Conservation (phyloP, 1,284 basidiomycete genomes). For the Tilletiopsis washingtonensis region DNA sequence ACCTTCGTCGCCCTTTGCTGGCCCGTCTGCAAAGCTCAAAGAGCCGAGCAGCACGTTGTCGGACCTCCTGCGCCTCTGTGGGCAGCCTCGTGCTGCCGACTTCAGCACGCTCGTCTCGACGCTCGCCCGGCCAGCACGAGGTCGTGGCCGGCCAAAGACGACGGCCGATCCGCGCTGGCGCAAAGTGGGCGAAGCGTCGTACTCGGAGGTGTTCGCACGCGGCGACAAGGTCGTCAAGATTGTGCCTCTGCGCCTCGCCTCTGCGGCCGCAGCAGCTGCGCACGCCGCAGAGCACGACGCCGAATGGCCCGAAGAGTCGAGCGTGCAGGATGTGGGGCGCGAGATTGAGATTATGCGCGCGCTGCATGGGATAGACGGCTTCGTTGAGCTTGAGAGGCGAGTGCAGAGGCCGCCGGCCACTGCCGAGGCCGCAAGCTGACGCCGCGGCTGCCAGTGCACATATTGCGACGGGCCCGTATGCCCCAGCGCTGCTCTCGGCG, state of each 20-base stretch:
- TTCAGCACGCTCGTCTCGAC: too few species aligned
- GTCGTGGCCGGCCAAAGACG: too few species aligned
- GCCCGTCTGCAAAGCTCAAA: too few species aligned
- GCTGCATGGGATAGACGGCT: slow-evolving; percentile 68
- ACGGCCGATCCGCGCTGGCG: too few species aligned
- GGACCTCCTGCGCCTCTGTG: too few species aligned
- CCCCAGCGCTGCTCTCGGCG: slow-evolving; percentile 63
- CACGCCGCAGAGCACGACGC: too few species aligned
- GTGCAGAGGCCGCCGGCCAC: slow-evolving; percentile 17
- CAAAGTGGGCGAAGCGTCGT: slow-evolving; percentile 93
- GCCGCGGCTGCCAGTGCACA: slow-evolving; percentile 54
- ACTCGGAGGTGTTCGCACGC: slow-evolving; percentile 81
- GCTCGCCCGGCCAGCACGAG: too few species aligned
- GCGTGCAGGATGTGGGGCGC: slow-evolving; percentile 65
- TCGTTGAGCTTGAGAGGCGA: slow-evolving; percentile 64
- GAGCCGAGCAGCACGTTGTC: too few species aligned
- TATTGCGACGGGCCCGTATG: slow-evolving; percentile 77
- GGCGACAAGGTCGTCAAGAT: slow-evolving; percentile 73
- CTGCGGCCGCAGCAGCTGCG: too few species aligned
- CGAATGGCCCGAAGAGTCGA: slow-evolving; percentile 47
- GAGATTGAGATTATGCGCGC: slow-evolving; percentile 78
- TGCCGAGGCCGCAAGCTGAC: slow-evolving; percentile 11
- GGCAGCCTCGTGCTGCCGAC: too few species aligned
- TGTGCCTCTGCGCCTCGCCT: slow-evolving; percentile 59
- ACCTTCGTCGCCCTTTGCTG: too few species aligned